phyloP scores from a whole-genome alignment of 2,329 filamentous ascomycete species.

The Trichoderma afroharzianum region DNA sequence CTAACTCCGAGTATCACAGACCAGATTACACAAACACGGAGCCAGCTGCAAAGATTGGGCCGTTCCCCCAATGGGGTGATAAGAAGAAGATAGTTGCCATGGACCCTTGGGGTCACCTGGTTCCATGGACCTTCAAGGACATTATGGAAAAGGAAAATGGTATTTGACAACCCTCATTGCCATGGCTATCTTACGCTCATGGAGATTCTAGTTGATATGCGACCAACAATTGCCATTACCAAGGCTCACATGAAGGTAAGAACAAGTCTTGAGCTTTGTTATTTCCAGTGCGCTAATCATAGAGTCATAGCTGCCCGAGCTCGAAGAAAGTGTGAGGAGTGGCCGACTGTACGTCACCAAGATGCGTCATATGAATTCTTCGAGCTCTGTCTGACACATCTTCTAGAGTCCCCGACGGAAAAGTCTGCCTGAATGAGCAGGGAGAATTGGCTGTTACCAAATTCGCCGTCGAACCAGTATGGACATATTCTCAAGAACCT shows the following conservation, averaged over 20 bases:
- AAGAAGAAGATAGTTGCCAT: conserved; percentile 94
- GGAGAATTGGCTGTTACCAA: conserved; percentile 94
- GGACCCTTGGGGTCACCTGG: conserved; percentile 89
- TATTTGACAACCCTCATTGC: conserved; percentile 28
- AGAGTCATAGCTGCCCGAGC: conserved; percentile 66
- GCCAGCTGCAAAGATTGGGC: conserved; percentile 83
- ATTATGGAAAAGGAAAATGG: conserved; percentile 71
- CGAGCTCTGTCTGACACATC: conserved; percentile 18
- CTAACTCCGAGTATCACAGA: conserved; percentile 27
- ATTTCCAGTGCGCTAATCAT: background rate
- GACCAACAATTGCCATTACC: conserved; percentile 88
- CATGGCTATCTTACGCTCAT: conserved; percentile 13
- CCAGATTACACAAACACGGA: conserved; percentile 74
- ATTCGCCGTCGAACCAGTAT: conserved; percentile 89
- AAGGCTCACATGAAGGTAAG: conserved; percentile 82
- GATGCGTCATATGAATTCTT: background rate
- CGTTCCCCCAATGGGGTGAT: conserved; percentile 85
- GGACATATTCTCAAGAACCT: conserved; percentile 26
- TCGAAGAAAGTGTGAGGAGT: conserved; percentile 79
- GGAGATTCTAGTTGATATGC: conserved; percentile 63
- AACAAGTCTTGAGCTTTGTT: background rate
- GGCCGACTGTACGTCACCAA: conserved; percentile 61
- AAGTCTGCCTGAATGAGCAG: conserved; percentile 78
- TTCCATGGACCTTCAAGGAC: conserved; percentile 78
- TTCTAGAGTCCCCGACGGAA: conserved; percentile 66